Conservation (phyloP, 2,329 filamentous ascomycete species). For the Microcyclosporella mali region DNA sequence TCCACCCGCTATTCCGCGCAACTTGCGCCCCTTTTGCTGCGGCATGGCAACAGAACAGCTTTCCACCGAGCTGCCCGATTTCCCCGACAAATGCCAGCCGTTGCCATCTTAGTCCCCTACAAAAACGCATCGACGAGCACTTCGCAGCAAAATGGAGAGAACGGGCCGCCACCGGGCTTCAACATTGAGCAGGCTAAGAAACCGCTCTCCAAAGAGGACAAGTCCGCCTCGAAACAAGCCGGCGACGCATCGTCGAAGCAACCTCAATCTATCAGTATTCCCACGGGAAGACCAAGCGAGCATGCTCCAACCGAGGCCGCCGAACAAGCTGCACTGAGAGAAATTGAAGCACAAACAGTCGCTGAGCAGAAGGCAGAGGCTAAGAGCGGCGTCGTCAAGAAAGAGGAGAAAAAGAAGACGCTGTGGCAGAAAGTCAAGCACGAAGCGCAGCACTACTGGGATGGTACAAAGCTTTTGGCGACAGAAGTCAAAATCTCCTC, state of each 20-base stretch:
- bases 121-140: conserved; percentile 51
- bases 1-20: conserved; percentile 37
- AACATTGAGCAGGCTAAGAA: conserved; percentile 86
- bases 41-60: conserved; percentile 38
- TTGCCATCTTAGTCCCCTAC: conserved; percentile 53
- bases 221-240: conserved; percentile 22
- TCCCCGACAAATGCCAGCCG: conserved; percentile 48
- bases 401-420: conserved; percentile 78
- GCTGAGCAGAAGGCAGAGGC: conserved; percentile 43
- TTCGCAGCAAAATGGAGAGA: conserved; percentile 39
- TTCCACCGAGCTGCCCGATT: conserved; percentile 38
- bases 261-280: conserved; percentile 27
- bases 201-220: conserved; percentile 58
- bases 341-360: conserved; percentile 57
- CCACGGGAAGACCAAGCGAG: conserved; percentile 37
- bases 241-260: conserved; percentile 5
- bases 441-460: conserved; percentile 92
- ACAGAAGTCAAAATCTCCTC: conserved; percentile 92
- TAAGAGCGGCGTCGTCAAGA: conserved; percentile 54
- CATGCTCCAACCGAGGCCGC: conserved; percentile 43
- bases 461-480: conserved; percentile 89
- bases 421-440: conserved; percentile 91
- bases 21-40: conserved; percentile 43
- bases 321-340: conserved; percentile 50
- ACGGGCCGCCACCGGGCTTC: conserved; percentile 76